phyloP scores from a whole-genome alignment of 2,329 filamentous ascomycete genomes.

The Metarhizium brunneum region DNA sequence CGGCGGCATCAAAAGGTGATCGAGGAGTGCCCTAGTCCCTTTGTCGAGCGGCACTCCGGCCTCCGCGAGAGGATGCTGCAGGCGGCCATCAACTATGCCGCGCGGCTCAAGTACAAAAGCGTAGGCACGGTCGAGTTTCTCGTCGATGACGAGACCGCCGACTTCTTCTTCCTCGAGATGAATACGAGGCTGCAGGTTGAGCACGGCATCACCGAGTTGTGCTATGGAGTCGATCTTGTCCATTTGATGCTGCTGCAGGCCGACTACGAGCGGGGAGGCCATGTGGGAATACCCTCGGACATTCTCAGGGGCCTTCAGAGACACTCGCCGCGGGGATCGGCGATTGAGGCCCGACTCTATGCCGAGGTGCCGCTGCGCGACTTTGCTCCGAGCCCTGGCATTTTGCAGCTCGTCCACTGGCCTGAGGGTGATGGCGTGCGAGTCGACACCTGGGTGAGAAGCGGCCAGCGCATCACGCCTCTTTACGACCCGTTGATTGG shows the following conservation, averaged over 20 bases:
- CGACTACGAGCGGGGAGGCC: slow-evolving; percentile 6
- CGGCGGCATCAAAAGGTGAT: slow-evolving; percentile 62
- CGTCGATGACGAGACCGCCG: slow-evolving; percentile 50
- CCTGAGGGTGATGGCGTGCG: slow-evolving; percentile 35
- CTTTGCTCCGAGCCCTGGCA: slow-evolving; percentile 49
- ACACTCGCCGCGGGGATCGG: slow-evolving; percentile 14
- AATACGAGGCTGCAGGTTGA: slow-evolving; percentile 64
- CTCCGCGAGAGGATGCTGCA: slow-evolving; percentile 20
- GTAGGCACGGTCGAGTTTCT: slow-evolving; percentile 43
- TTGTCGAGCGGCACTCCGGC: slow-evolving; percentile 29
- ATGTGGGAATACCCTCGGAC: not conserved
- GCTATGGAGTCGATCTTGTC: slow-evolving; percentile 64
- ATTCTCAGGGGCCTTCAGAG: slow-evolving; percentile 8
- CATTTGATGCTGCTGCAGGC: slow-evolving; percentile 32
- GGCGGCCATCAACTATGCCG: slow-evolving; percentile 7
- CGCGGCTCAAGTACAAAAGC: slow-evolving; percentile 19
- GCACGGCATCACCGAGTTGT: slow-evolving; percentile 70
- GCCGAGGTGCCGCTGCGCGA: slow-evolving; percentile 43
- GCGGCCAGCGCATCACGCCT: slow-evolving; percentile 45
- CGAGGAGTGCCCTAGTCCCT: slow-evolving; percentile 59
- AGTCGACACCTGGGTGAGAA: slow-evolving; percentile 54
- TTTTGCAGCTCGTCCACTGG: slow-evolving; percentile 48
- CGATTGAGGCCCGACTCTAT: slow-evolving; percentile 28
- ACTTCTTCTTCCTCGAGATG: slow-evolving; percentile 49
- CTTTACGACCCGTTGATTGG: slow-evolving; percentile 50